These are phyloP conservation scores for Tuber calosporum DNA, from an alignment of 495 filamentous ascomycete genomes.

Conservation along the genomic window DNA sequence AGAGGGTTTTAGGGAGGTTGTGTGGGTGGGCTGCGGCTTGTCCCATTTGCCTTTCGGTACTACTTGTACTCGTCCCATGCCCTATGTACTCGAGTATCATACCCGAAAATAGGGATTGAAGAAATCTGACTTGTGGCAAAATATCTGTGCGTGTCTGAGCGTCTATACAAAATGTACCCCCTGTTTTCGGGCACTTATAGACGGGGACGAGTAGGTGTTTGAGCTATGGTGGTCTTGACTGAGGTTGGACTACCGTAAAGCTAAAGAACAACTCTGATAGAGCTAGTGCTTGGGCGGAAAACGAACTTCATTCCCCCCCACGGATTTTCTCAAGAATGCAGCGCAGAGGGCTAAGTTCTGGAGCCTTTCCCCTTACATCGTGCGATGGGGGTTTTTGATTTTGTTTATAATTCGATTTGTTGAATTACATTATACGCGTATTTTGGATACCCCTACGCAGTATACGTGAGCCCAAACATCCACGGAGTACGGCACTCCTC, in stretches of 20 bases:
- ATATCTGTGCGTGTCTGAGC: no score
- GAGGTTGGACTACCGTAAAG: background rate
- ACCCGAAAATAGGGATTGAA: no score
- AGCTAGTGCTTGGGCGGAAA: background rate
- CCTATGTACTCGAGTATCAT: no score
- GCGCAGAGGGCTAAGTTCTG: background rate
- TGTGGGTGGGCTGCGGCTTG: background rate
- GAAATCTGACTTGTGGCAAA: no score
- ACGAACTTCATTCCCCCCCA: background rate
- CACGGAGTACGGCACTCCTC: background rate
- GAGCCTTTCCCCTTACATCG: background rate
- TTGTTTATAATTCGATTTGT: no score
- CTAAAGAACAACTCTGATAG: background rate
- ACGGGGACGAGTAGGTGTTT: no score
- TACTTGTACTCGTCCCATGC: no score
- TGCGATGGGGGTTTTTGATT: background rate
- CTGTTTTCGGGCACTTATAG: no score
- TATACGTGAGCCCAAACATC: background rate
- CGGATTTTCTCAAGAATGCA: background rate
- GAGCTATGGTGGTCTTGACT: background rate
- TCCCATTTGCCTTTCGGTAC: background rate
- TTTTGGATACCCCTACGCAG: background rate
- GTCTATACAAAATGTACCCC: no score
- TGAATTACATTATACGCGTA: background rate
- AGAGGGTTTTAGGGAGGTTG: background rate